Percentiles rank a stretch among this genome's conserved stretches.
Conservation (phyloP, 106 monocot species). For the Dendrobium officinale region DNA sequence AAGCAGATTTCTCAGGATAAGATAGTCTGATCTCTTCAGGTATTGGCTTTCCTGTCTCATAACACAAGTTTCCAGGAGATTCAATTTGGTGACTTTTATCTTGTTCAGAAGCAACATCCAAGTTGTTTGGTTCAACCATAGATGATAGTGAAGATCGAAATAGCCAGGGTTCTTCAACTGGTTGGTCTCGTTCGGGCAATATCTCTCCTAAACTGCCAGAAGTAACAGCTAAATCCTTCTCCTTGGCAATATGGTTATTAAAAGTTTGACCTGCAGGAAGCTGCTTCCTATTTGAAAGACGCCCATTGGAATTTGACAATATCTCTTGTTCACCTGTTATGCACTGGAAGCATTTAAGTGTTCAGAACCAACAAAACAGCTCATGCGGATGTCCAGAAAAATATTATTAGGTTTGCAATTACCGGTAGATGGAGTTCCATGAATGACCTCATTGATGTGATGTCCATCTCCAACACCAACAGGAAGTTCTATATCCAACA, state of each 20-base stretch:
- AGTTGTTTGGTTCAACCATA: constrained; percentile 12
- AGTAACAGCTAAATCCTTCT: constrained; percentile 5
- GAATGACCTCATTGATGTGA: constrained; percentile 10
- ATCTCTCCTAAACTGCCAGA: constrained; percentile 17
- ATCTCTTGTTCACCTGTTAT: constrained; percentile 58
- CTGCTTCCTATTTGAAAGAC: constrained; percentile 5
- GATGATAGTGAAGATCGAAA: constrained; percentile 30
- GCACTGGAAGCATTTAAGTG: constrained; percentile 79
- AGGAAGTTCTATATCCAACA: constrained; percentile 25
- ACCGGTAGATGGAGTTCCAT: constrained; percentile 36
- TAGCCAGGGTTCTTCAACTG: constrained; percentile 86
- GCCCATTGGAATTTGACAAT: constrained; percentile 29
- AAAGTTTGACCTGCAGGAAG: constrained; percentile 8
- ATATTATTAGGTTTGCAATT: constrained; percentile 13
- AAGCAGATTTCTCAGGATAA: constrained; percentile 35
- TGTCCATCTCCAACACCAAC: background rate
- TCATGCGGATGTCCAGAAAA: background rate
- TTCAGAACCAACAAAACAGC: constrained; percentile 47
- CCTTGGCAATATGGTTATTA: background rate
- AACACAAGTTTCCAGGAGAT: constrained; percentile 14
- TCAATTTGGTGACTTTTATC: constrained; percentile 22
- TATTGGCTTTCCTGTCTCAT: constrained; percentile 16
- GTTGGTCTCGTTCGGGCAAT: constrained; percentile 50
- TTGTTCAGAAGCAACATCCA: constrained; percentile 20
- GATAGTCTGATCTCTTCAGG: constrained; percentile 24